Evolutionary conservation across 148 eudicot species (phyloP), one percentile per base, ranked within the genome.

Genomic region (Oxyria digyna): DNA sequence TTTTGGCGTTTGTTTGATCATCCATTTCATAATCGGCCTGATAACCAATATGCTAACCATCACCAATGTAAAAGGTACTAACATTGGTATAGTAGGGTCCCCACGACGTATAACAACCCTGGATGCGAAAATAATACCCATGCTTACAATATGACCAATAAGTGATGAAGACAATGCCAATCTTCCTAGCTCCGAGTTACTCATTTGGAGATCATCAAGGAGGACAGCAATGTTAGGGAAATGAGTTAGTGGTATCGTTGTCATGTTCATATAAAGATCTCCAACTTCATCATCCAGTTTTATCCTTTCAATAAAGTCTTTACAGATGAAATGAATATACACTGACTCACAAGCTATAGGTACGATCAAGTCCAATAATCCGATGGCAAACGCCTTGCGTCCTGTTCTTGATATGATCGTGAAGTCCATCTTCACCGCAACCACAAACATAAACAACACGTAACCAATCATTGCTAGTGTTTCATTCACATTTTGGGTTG

Each of bases 161-260:
- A 84, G 74, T 31, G 81, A 71, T 2, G 81, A 21, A 0, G 81
- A 78, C 26, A 81, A 71, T 1, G 89, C 88, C 52, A 91, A 45
- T 20, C 87, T 68, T 0, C 97, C 97, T 10, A 91, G 69, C 66
- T 91, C 94, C 0, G 94, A 85, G 71, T 76, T 84, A 31, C 83
- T 74, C 17, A 87, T 76, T 23, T 84, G 82, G 3, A 91, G 72
- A 41, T 90, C 97, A 8, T 72, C 38, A 0, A 88, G 74, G 24
- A 88, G 77, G 74, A 79, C 76, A 8, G 76, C 81, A 33, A 81
- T 75, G 12, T 84, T 91, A 0, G 87, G 89, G 68, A 86, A 87
- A 18, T 71, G 8, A 1, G 75, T 75, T 9, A 78, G 32, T 0
- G 63, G 54, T 23, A 73, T 1, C 29, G 55, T 27, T 0, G 75